phyloP scores from a whole-genome alignment of 352 stramenopile genomes.

The Nothophytophthora sp. region DNA sequence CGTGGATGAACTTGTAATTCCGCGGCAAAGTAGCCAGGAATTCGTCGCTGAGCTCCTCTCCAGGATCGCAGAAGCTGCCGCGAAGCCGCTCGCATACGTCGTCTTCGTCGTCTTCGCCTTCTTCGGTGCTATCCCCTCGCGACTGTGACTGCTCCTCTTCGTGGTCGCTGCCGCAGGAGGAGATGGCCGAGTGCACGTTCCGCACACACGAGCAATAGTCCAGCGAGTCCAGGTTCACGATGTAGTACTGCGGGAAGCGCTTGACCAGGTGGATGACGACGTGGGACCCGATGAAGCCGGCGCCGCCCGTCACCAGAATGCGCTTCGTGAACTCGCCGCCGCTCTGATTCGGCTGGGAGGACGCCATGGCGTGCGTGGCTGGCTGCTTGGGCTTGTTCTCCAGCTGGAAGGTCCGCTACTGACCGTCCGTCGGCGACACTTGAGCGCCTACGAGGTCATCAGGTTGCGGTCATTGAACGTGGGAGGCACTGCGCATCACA shows the following conservation, averaged over 20 bases:
- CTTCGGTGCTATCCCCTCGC: conserved; percentile 5
- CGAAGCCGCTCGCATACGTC: conserved; percentile 45
- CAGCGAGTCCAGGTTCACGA: conserved; percentile 96
- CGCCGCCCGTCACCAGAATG: conserved; percentile 97
- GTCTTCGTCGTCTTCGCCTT: conserved; percentile 35
- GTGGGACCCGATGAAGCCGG: conserved; percentile 97
- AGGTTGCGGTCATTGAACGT: conserved; percentile 9
- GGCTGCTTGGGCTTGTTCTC: conserved; percentile 2
- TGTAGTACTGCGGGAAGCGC: conserved; percentile 97
- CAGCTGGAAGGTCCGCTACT: conserved; percentile 7
- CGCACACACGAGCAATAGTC: conserved; percentile 76
- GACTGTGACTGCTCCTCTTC: background rate
- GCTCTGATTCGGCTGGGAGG: background rate
- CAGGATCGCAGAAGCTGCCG: conserved; percentile 60
- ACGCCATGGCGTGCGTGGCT: background rate
- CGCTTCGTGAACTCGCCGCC: conserved; percentile 67
- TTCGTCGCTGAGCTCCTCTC: conserved; percentile 29
- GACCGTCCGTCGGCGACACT: conserved; percentile 1
- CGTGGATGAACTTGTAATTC: conserved; percentile 98
- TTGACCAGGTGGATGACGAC: conserved; percentile 96
- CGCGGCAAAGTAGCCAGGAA: conserved; percentile 29
- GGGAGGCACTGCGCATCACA: no score
- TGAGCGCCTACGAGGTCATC: conserved; percentile 6
- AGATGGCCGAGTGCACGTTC: conserved; percentile 70
- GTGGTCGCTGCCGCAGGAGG: conserved; percentile 7